These are phyloP conservation scores for Ulvella scutata DNA, from an alignment of 139 green algal species.

Conservation along the genomic window DNA sequence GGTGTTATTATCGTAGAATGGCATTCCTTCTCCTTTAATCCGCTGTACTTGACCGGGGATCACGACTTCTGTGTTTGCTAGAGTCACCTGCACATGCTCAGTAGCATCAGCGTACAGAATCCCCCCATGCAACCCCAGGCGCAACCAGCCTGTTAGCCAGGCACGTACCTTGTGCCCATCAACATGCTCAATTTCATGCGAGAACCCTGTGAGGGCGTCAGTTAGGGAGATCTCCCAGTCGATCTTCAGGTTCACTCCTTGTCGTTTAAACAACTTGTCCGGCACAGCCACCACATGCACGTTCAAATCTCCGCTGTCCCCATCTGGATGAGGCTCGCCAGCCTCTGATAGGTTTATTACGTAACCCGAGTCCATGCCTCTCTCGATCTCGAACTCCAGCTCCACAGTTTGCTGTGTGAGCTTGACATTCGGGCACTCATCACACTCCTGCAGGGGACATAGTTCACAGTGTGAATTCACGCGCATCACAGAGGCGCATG, in stretches of 20 bases:
- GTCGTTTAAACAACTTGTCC: constrained; percentile 40
- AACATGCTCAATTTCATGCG: constrained; percentile 62
- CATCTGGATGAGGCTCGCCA: constrained; percentile 82
- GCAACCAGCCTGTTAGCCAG: neutral
- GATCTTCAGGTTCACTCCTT: constrained; percentile 44
- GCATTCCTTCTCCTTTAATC: constrained; percentile 32
- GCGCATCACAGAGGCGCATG: no score
- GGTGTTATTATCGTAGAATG: constrained; percentile 22
- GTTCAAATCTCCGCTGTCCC: constrained; percentile 87
- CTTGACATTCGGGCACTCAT: constrained; percentile 84
- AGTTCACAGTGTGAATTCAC: no score
- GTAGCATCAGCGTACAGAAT: constrained; percentile 2
- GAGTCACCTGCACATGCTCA: constrained; percentile 8
- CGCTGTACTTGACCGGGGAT: constrained; percentile 28
- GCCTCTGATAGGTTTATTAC: constrained; percentile 88
- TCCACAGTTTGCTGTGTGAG: constrained; percentile 53
- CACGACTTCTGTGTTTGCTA: constrained; percentile 23
- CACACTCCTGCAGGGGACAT: constrained; percentile 48
- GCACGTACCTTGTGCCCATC: constrained; percentile 69
- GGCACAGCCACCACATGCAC: constrained; percentile 23
- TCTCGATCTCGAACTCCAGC: constrained; percentile 81
- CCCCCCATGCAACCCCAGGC: neutral
- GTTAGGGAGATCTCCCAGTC: constrained; percentile 61
- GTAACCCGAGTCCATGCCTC: constrained; percentile 67
- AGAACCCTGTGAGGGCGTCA: constrained; percentile 44